Evolutionary conservation across 1,139 yeast species (phyloP), one percentile per base, ranked within the genome.

Genomic region (Saccharomyces hybrid): DNA sequence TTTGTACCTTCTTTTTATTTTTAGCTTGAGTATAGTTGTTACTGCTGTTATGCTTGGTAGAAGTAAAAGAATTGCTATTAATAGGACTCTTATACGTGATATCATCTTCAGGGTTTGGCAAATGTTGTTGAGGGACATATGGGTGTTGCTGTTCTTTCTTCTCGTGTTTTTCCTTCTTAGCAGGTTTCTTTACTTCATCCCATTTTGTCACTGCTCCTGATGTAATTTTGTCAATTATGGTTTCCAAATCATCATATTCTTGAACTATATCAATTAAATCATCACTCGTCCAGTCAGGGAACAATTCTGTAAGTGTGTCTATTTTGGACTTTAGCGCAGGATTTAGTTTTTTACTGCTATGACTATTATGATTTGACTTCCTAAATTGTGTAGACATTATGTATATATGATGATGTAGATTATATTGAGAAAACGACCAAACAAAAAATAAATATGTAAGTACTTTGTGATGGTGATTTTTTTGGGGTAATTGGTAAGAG

Each of bases 251-350:
- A 62, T 84, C 76, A 63, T 86, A 81, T 72, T 93, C 98, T 57
- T 78, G 77, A 62, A 91, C 82, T 57, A 89, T 83, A 54, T 86
- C 81, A 53, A 79, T 74, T 70, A 93, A 82, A 70, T 93, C 99
- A 49, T 88, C 96, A 53, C 80, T 77, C 56, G 88, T 82, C 99
- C 99, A 93, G 69, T 88, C 97, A 47, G 97, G 96, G 75, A 93
- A 91, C 78, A 93, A 78, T 71, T 93, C 98, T 55, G 78, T 74
- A 66, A 93, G 80, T 51, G 86, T 80, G 58, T 78, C 73, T 64
- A 89, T 76, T 63, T 79, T 78, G 57, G 71, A 68, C 62, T 73
- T 75, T 51, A 75, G 61, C 58, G 77, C 81, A 53, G 75, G 72
- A 59, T 73, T 75, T 55, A 72, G 62, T 53, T 65, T 68, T 48